phyloP scores from a whole-genome alignment of 2,329 filamentous ascomycete genomes.

The Didymella sp. region DNA sequence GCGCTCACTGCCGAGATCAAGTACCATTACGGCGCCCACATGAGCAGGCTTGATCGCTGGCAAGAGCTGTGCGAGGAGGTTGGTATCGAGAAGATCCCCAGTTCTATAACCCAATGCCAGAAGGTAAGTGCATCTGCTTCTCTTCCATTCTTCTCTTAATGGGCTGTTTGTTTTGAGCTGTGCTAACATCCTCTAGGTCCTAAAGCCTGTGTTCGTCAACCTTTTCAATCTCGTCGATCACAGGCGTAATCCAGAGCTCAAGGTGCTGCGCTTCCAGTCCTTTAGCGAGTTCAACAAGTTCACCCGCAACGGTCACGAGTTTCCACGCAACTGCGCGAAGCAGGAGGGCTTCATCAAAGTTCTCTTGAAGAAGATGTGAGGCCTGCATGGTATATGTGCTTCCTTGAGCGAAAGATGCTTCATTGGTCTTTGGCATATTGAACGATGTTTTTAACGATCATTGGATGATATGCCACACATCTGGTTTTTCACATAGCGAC shows the following conservation, averaged over 20 bases:
- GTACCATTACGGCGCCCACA: conserved; percentile 26
- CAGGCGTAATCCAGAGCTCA: conserved; percentile 27
- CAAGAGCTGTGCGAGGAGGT: conserved; percentile 38
- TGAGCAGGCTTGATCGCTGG: conserved; percentile 30
- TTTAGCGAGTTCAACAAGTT: conserved; percentile 24
- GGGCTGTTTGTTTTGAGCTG: background rate
- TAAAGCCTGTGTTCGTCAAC: conserved; percentile 34
- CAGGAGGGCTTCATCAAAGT: conserved; percentile 31
- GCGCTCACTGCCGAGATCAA: conserved; percentile 32
- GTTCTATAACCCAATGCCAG: conserved; percentile 36
- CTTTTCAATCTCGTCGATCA: conserved; percentile 35
- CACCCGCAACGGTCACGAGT: conserved; percentile 23
- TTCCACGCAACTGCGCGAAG: conserved; percentile 33
- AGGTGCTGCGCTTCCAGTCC: conserved; percentile 24
- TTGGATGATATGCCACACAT: background rate
- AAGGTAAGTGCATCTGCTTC: conserved; percentile 10
- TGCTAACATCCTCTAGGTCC: conserved; percentile 21
- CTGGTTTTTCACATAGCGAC: background rate
- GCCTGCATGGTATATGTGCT: background rate
- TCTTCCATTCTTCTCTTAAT: too few species aligned
- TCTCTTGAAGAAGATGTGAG: conserved; percentile 21
- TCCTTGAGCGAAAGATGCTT: background rate
- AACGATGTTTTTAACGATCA: background rate
- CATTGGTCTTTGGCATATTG: background rate
- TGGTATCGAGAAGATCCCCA: conserved; percentile 25